Conservation (phyloP, 169 alveolate species). For the Plasmodium gallinaceum region DNA sequence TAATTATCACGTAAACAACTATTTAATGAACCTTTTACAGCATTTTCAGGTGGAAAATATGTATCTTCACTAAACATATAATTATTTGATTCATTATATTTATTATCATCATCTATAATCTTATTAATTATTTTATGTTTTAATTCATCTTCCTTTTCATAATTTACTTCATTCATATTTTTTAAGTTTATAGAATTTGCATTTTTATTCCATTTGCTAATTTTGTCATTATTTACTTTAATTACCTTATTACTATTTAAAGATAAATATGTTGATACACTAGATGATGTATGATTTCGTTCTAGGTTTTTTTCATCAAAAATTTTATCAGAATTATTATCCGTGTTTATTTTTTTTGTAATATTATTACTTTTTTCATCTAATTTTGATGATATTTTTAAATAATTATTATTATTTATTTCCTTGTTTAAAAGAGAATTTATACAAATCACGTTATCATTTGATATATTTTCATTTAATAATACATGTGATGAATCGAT, state of each 20-base stretch:
- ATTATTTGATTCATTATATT: neutral
- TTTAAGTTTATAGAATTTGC: conserved; percentile 2
- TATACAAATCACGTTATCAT: neutral
- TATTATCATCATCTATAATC: neutral
- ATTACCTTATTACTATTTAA: neutral
- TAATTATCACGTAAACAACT: neutral
- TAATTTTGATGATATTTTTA: no score
- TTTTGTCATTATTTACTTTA: neutral
- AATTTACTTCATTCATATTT: neutral
- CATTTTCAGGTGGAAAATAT: neutral
- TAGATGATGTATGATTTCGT: neutral
- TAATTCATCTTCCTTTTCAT: neutral
- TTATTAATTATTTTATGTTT: neutral
- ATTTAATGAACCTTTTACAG: neutral
- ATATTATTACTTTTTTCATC: neutral
- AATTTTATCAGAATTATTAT: no score
- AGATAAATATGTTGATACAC: neutral
- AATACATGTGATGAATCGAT: conserved; percentile 1
- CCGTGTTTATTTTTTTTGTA: no score
- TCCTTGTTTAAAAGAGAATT: neutral
- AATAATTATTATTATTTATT: conserved; percentile 2
- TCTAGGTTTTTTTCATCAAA: no score
- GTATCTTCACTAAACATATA: conserved; percentile 13
- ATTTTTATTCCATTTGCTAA: conserved; percentile 6
- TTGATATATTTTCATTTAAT: conserved; percentile 1